Evolutionary conservation across 2,329 filamentous ascomycete species (phyloP).

Genomic region (Hirsutella thompsonii): DNA sequence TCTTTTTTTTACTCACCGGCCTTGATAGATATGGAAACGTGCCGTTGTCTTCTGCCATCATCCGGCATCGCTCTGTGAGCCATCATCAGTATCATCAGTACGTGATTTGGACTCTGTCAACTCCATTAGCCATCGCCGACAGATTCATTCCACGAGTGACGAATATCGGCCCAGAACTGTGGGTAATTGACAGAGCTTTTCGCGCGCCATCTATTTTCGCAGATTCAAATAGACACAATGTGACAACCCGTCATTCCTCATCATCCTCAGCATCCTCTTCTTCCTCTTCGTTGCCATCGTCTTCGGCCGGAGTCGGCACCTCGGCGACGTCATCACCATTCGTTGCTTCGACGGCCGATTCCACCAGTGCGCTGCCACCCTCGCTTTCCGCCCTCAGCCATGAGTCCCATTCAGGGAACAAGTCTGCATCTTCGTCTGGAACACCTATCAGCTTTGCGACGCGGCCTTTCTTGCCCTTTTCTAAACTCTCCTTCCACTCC

Average conservation of each 20-base stretch:
- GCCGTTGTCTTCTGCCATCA: too few relatives aligned
- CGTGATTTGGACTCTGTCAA: too few relatives aligned
- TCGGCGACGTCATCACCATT: slow-evolving; percentile 7
- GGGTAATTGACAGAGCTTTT: background rate
- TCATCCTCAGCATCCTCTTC: slow-evolving; percentile 8
- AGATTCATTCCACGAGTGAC: too few relatives aligned
- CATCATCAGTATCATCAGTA: too few relatives aligned
- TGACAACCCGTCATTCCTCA: background rate
- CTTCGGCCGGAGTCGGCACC: slow-evolving; percentile 9
- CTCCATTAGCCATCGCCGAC: too few relatives aligned
- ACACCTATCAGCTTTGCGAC: slow-evolving; percentile 73
- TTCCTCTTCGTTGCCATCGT: slow-evolving; percentile 11
- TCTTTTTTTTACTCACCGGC: too few relatives aligned
- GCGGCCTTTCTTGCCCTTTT: slow-evolving; percentile 74
- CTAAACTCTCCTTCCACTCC: slow-evolving; percentile 72
- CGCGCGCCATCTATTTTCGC: background rate
- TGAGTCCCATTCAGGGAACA: slow-evolving; percentile 95
- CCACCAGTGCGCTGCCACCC: background rate
- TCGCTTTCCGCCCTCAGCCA: slow-evolving; percentile 61
- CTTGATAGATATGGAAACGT: too few relatives aligned
- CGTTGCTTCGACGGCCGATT: slow-evolving; percentile 9
- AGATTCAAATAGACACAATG: background rate
- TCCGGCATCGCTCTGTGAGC: too few relatives aligned
- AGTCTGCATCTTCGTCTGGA: slow-evolving; percentile 69
- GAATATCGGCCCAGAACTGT: background rate